Conservation (phyloP, 2,329 filamentous ascomycete species). For the Neofusicoccum parvum region DNA sequence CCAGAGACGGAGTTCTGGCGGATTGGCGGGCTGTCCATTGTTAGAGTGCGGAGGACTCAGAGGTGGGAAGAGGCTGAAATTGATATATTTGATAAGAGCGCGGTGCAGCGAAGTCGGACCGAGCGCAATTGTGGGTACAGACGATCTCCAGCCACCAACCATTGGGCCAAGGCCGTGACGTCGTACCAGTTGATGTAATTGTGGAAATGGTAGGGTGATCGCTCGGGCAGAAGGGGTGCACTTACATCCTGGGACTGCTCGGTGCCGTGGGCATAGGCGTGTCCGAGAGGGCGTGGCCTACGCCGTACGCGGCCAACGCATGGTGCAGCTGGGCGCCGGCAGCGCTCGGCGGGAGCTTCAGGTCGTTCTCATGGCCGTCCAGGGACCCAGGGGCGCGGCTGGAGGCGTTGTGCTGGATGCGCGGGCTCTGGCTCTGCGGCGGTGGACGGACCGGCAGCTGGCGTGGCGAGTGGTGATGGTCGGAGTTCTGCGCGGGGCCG, state of each 20-base stretch:
- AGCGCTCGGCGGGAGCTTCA: constrained; percentile 33
- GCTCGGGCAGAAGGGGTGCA: background rate
- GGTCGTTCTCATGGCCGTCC: constrained; percentile 28
- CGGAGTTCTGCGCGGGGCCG: constrained; percentile 27
- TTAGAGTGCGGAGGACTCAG: constrained; percentile 19
- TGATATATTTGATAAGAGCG: constrained; percentile 19
- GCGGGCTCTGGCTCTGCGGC: constrained; percentile 21
- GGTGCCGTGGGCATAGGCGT: constrained; percentile 65
- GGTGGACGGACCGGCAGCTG: constrained; percentile 26
- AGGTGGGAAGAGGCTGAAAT: constrained; percentile 21
- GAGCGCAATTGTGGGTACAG: constrained; percentile 21
- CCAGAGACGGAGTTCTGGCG: constrained; percentile 70
- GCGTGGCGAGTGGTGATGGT: constrained; percentile 26
- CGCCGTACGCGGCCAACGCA: constrained; percentile 40
- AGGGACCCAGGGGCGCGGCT: background rate
- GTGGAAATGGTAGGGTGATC: constrained; percentile 16
- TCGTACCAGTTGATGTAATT: constrained; percentile 20
- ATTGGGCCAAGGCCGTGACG: constrained; percentile 7
- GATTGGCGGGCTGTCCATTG: constrained; percentile 60
- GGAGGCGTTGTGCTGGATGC: constrained; percentile 2
- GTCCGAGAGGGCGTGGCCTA: constrained; percentile 61
- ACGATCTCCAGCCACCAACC: constrained; percentile 14
- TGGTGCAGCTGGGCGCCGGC: background rate
- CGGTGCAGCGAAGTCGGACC: constrained; percentile 20
- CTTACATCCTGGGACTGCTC: constrained; percentile 64